Evolutionary conservation across 2,329 filamentous ascomycete species (phyloP).

Genomic region (Lasiodiplodia citricola): DNA sequence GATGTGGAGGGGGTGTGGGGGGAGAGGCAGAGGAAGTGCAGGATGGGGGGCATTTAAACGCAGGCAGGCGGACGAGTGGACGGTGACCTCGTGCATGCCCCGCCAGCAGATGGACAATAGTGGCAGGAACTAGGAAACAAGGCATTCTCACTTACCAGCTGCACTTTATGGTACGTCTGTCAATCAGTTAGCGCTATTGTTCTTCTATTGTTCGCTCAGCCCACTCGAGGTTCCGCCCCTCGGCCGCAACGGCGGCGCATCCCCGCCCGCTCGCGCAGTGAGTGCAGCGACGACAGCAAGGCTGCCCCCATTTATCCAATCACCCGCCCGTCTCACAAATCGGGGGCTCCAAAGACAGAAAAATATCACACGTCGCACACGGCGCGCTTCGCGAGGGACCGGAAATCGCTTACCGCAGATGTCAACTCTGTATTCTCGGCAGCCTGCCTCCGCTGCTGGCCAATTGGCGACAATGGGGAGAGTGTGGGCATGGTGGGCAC

Average conservation of each 20-base stretch:
- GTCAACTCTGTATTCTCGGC: constrained; percentile 60
- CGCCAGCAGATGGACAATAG: neutral
- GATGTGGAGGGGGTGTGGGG: neutral
- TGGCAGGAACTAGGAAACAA: neutral
- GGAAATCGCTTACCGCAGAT: constrained; percentile 54
- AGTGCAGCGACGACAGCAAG: constrained; percentile 1
- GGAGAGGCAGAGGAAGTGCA: constrained; percentile 6
- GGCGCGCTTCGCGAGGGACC: constrained; percentile 1
- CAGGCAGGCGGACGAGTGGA: neutral
- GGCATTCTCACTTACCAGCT: constrained; percentile 66
- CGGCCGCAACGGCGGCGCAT: constrained; percentile 3
- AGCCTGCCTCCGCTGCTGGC: constrained; percentile 59
- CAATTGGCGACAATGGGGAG: constrained; percentile 65
- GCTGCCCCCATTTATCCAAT: neutral
- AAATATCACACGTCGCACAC: constrained; percentile 1
- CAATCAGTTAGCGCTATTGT: constrained; percentile 29
- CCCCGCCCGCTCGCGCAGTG: neutral
- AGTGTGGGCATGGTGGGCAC: constrained; percentile 78
- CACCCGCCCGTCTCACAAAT: neutral
- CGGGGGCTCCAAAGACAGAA: neutral
- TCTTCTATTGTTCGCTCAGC: constrained; percentile 19
- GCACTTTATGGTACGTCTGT: constrained; percentile 73
- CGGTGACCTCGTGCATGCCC: neutral
- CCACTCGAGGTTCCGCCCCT: constrained; percentile 33
- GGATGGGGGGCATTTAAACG: neutral